Base-by-base conservation (phyloP, 345 rosid genomes). In the Boechera retrofracta region DNA sequence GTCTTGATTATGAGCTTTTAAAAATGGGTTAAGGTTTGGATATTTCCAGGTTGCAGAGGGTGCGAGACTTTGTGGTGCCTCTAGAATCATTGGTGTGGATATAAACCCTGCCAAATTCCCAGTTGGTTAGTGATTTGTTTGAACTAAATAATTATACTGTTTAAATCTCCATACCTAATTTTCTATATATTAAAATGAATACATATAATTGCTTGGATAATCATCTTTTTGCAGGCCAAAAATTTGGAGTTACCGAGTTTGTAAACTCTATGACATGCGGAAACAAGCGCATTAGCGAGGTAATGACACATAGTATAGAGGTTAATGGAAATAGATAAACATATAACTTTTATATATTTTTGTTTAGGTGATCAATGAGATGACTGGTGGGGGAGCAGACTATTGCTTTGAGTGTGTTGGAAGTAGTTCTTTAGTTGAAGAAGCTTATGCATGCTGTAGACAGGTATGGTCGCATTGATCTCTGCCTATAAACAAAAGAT, bases 401-500 rank as follows among this genome's bases (percentile, higher is more conserved):
- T 87, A 89, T 67, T 88, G 95, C 81, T 89, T 92, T 52, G 97
- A 92, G 64, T 88, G 95, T 57, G 92, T 87, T 63, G 97, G 95
- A 58, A 13, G 71, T 64, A 72, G 87, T 63, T 82, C 85, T 42
- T 44, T 89, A 66, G 88, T 88, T 70, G 83, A 82, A 2, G 90
- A 92, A 83, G 93, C 95, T 60, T 88, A 84, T 76, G 87, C 88
- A 72, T 84, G 82, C 21, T 89, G 91, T 75, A 78, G 97, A 77
- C 75, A 86, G 92, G 97, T 89, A 67, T 51, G 28, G 12, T 74
- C 10, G 2, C 58, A 64, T 38, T 65, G 24, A 39, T 61, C 21
- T 54, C n/a, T 65, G 6, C 7, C 28, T 11, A n/a, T 21, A 18
- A 32, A 31, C 48, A 21, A 36, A 51, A 36, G 9, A 6, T 21